Percentiles rank a stretch among this genome's conserved stretches.
These are phyloP conservation scores for Lupinus albus DNA, from an alignment of 306 rosid species.

Conservation along the genomic window DNA sequence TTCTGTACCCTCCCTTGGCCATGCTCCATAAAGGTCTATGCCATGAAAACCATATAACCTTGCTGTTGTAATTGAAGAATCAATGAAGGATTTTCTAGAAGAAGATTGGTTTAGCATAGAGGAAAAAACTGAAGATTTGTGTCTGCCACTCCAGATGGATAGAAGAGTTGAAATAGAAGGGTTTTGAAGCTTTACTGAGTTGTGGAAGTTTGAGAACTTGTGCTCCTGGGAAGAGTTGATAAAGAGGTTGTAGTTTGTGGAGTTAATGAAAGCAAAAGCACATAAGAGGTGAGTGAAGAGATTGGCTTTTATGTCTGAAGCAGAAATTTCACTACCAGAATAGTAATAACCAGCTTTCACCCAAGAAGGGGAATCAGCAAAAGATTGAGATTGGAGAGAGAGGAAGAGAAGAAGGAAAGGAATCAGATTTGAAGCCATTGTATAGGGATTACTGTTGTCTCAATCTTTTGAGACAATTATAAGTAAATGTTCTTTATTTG, in stretches of 20 bases:
- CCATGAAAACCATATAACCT: slow-evolving; percentile 54
- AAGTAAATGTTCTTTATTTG: background rate
- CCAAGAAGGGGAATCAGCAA: slow-evolving; percentile 23
- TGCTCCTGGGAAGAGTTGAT: slow-evolving; percentile 37
- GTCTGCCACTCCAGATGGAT: slow-evolving; percentile 40
- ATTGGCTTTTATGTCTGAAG: slow-evolving; percentile 44
- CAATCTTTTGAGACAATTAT: background rate
- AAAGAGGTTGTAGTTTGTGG: slow-evolving; percentile 39
- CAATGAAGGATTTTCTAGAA: slow-evolving; percentile 50
- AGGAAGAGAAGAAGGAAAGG: slow-evolving; percentile 14
- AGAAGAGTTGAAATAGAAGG: slow-evolving; percentile 52
- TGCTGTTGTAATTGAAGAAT: slow-evolving; percentile 49
- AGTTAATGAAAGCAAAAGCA: slow-evolving; percentile 44
- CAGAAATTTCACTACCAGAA: slow-evolving; percentile 30
- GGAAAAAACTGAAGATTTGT: slow-evolving; percentile 16
- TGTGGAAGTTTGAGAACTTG: slow-evolving; percentile 45
- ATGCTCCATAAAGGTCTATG: slow-evolving; percentile 48
- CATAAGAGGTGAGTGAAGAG: slow-evolving; percentile 49
- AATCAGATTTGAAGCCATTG: slow-evolving; percentile 42
- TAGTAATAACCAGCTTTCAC: slow-evolving; percentile 49
- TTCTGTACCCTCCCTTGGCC: slow-evolving; percentile 30
- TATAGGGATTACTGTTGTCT: background rate
- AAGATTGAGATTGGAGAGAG: slow-evolving; percentile 28
- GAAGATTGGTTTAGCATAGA: slow-evolving; percentile 40
- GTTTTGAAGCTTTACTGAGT: slow-evolving; percentile 46